Evolutionary conservation across 495 filamentous ascomycete genomes (phyloP), one percentile per base, ranked within the genome.

Genomic region (Daldinia caldariorum): DNA sequence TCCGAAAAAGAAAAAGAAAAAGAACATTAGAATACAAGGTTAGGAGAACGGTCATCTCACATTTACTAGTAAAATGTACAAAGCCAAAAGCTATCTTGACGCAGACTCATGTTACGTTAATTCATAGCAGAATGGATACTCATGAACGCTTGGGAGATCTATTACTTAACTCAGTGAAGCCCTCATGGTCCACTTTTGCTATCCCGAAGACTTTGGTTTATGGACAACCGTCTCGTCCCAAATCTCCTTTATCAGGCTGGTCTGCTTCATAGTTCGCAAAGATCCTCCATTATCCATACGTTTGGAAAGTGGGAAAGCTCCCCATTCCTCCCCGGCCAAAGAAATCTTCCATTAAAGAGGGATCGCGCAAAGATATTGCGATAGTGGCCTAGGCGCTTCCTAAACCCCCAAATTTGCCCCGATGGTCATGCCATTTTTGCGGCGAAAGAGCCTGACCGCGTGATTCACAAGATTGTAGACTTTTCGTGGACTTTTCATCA

Each of bases 111-210:
- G 5, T 39, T 14, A 13, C 22, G 7, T 58, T 6, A 69, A 58
- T 69, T 57, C 54, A 63, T 45, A 34, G 66, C 22, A 38, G 37
- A 57, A 26, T 53, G 49, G 12, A 34, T 56, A 58, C 45, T 43
- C 34, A 54, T 69, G 50, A 54, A 58, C 34, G 43, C 29, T 37
- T 50, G 14, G 57, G 57, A 65, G 61, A 70, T 70, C 55, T 65
- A 70, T 65, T 56, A 26, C 26, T 3, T 26, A 49, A 56, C 22
- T 31, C 41, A 50, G 18, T 9, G 51, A 34, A 35, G 32, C 9
- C 13, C 38, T 20, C 18, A 56, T n/a, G 35, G 29, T 31, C 43
- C 54, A 57, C 31, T 61, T 63, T 65, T 50, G 16, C 18, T 43
- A 16, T 29, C 43, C 16, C 31, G 20, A 63, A 53, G 14, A 34